phyloP scores from a whole-genome alignment of 2,329 filamentous ascomycete species.

The Paramyrothecium roridum region DNA sequence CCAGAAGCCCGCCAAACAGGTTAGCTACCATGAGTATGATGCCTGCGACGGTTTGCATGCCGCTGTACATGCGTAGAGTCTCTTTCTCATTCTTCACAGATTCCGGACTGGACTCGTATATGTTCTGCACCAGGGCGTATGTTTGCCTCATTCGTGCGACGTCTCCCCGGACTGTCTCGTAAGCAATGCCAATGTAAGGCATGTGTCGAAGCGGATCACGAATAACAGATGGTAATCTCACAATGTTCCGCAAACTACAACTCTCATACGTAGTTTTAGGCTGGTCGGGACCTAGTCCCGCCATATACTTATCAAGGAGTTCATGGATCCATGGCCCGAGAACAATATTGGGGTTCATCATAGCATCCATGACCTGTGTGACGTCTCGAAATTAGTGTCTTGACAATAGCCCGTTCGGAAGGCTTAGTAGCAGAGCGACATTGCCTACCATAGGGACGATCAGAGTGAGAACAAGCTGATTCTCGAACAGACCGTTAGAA shows the following conservation, averaged over 20 bases:
- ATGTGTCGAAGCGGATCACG: conserved; percentile 11
- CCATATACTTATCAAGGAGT: conserved; percentile 7
- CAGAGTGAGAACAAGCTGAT: conserved; percentile 24
- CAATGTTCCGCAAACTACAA: conserved; percentile 9
- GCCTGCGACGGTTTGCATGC: conserved; percentile 10
- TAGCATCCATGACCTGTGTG: conserved; percentile 26
- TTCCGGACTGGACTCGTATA: not conserved
- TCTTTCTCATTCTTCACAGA: not conserved
- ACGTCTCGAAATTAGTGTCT: not conserved
- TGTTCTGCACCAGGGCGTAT: not conserved
- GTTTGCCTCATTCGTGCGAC: conserved; percentile 1
- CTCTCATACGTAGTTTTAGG: not conserved
- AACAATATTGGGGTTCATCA: conserved; percentile 21
- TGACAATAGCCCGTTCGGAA: too few relatives aligned
- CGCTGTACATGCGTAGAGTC: conserved; percentile 2
- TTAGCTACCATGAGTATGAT: conserved; percentile 15
- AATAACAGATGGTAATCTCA: conserved; percentile 14
- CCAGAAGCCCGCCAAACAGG: conserved; percentile 18
- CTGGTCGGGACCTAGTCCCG: conserved; percentile 3
- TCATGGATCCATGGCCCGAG: conserved; percentile 15
- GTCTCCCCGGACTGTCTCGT: conserved; percentile 14
- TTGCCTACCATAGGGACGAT: conserved; percentile 26
- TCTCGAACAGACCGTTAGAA: conserved; percentile 21
- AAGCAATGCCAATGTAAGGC: conserved; percentile 10
- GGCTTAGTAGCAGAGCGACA: too few relatives aligned